Base-by-base conservation (phyloP, 2,329 filamentous ascomycete genomes). In the Hortaea werneckii region DNA sequence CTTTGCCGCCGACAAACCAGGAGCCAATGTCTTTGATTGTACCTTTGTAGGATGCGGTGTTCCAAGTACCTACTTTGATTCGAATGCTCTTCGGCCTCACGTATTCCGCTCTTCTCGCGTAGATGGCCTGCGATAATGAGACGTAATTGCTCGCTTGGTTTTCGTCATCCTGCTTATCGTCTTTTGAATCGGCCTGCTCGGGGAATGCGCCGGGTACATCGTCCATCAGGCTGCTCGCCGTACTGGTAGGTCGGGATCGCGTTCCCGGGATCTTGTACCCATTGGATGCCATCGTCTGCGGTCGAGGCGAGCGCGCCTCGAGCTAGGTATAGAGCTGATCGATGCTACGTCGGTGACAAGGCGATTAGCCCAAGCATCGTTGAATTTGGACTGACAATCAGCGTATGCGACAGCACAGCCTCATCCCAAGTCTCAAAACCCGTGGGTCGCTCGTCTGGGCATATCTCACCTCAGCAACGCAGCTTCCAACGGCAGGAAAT, bases 41-140 rank as follows among this genome's bases (percentile, higher is more conserved):
- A 26, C 85, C 87, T 9, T 85, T 80, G 53, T 85, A 82, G 1
- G 83, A 82, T 4, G 88, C 92, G 11, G 95, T 87, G 66, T 98
- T 98, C 92, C 92, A 98, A 0, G 86, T 84, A 37, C 90, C 92
- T 43, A 98, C 76, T 67, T 95, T 95, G 65, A 98, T 78, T 53
- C 82, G 82, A 55, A 95, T 79, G 42, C 77, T 77, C 62, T 82
- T 82, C 38, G 81, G 78, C 34, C 81, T 78, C 27, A 84, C 83
- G 63, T 89, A 98, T 64, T 96, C 89, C 41, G 77, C 69, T 58
- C 82, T 78, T 44, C 92, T 78, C 35, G 84, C 80, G 60, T 83
- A 78, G 35, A 96, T 65, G 2, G 74, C 76, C 44, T 77, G 73
- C 2, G 73, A 71, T 6, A 83, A 67, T 29, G 53, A 60, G 34